These are phyloP conservation scores for Cutaneotrichosporon sp. DNA, from an alignment of 1,284 basidiomycete species.

Conservation along the genomic window DNA sequence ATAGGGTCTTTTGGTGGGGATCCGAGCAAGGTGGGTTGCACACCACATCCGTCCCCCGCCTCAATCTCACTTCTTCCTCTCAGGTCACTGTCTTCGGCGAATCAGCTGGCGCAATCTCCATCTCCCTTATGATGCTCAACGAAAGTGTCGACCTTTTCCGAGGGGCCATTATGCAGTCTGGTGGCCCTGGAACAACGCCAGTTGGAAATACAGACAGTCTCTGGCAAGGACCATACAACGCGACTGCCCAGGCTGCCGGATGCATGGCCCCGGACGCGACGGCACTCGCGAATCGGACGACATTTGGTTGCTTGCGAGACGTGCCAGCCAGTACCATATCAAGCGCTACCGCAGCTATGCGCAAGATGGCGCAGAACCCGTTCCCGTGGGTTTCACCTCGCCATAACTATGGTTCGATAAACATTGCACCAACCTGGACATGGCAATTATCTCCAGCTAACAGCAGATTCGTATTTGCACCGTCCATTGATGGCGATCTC, in stretches of 20 bases:
- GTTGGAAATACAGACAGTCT: neutral
- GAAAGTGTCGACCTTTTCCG: constrained; percentile 38
- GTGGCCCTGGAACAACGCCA: constrained; percentile 20
- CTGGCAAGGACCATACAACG: neutral
- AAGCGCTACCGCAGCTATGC: constrained; percentile 16
- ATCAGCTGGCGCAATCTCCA: constrained; percentile 44
- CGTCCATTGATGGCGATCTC: constrained; percentile 42
- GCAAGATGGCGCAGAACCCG: neutral
- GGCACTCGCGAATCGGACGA: neutral
- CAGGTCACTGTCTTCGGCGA: constrained; percentile 46
- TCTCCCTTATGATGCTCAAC: constrained; percentile 37
- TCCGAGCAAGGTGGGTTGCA: constrained; percentile 23
- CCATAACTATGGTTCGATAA: too few species aligned
- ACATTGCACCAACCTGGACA: too few species aligned
- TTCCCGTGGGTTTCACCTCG: too few species aligned
- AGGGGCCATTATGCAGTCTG: constrained; percentile 47
- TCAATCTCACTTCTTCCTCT: too few species aligned
- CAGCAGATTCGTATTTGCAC: constrained; percentile 5
- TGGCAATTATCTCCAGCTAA: too few species aligned
- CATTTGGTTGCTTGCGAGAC: constrained; percentile 30
- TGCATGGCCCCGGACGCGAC: neutral
- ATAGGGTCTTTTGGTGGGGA: constrained; percentile 53
- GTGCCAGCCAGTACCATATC: constrained; percentile 28
- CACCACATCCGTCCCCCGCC: too few species aligned
- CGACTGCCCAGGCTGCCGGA: neutral